Evolutionary conservation across 192 early-diverging fungal genomes (phyloP), one percentile per base, ranked within the genome.

Genomic region (Chytriomyces sp.): DNA sequence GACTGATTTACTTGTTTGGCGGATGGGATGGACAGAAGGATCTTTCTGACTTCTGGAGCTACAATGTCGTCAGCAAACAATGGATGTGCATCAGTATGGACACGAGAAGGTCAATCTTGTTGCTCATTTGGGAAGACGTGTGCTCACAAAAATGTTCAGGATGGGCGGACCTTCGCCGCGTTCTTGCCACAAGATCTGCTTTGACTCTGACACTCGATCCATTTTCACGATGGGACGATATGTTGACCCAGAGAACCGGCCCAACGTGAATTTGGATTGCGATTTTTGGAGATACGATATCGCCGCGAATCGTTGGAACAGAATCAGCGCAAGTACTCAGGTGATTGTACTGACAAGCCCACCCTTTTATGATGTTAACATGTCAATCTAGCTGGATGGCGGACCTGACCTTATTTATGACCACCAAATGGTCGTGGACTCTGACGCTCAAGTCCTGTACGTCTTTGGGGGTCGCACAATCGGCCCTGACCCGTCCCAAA

Each of bases 251-350:
- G 89, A 91, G 22, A 80, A 81, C 53, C 79, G 91, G 37, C 80
- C 84, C 26, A 88, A 89, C 39, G 81, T 84, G 1, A 85, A 89
- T 54, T 76, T 93, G 28, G 88, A 93, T 32, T 88, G 88, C 54
- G 94, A 98, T 74, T 93, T 98, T 73, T 98, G 90, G 89, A 85
- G 88, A 54, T 98, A 94, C 74, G 89, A 94, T 78, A 86, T 92
- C 34, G 77, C 82, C 39, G 72, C 72, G 38, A 44, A 78, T 33
- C 80, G 82, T 57, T 97, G 95, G 95, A 78, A 82, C 4, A 84
- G 83, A 60, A 85, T 96, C 2, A 90, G 87, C 36, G 83, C 64
- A 19, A 91, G 94, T 76, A 98, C 96, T 3, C 85, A 82, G 31
- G 91, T 90, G 10, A 22, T 67, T 7, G 31, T 31, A 33, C 12